A percentile compares a stretch with the other conserved stretches of the same genome.
phyloP scores from a whole-genome alignment of 2,329 filamentous ascomycete species.

The Exophiala alcalophila region DNA sequence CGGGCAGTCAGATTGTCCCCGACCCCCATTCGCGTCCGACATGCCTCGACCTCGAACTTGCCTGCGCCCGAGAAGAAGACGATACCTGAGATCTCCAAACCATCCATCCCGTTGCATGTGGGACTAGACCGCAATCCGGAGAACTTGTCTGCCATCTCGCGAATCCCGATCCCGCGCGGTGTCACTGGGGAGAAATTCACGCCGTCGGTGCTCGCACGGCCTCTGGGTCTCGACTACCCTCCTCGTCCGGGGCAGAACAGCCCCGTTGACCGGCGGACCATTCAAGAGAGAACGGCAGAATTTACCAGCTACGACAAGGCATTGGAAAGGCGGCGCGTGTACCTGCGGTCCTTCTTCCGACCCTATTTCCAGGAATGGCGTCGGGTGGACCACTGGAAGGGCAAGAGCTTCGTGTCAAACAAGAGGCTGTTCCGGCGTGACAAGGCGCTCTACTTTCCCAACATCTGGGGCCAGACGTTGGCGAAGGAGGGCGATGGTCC shows the following conservation, averaged over 20 bases:
- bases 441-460: constrained; percentile 86
- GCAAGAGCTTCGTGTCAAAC: constrained; percentile 88
- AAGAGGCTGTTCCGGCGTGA: constrained; percentile 79
- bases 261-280: constrained; percentile 66
- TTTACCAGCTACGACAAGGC: constrained; percentile 85
- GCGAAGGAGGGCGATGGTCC: constrained; percentile 36
- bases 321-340: constrained; percentile 67
- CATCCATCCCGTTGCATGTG: constrained; percentile 27
- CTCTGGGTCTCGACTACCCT: constrained; percentile 75
- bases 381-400: constrained; percentile 75
- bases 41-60: constrained; percentile 18
- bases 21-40: constrained; percentile 8
- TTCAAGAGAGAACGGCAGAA: constrained; percentile 69
- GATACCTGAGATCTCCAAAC: constrained; percentile 2
- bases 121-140: constrained; percentile 29
- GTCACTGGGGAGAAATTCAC: constrained; percentile 44
- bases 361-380: constrained; percentile 97
- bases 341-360: constrained; percentile 76
- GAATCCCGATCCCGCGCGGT: constrained; percentile 31
- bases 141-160: constrained; percentile 27
- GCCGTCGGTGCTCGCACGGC: constrained; percentile 59
- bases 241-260: constrained; percentile 78
- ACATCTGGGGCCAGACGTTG: constrained; percentile 78
- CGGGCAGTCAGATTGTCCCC: constrained; percentile 5
- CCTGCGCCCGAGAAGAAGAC: constrained; percentile 6